These are phyloP conservation scores for Aspergillus alliaceus DNA, from an alignment of 2,329 filamentous ascomycete species.

Conservation along the genomic window DNA sequence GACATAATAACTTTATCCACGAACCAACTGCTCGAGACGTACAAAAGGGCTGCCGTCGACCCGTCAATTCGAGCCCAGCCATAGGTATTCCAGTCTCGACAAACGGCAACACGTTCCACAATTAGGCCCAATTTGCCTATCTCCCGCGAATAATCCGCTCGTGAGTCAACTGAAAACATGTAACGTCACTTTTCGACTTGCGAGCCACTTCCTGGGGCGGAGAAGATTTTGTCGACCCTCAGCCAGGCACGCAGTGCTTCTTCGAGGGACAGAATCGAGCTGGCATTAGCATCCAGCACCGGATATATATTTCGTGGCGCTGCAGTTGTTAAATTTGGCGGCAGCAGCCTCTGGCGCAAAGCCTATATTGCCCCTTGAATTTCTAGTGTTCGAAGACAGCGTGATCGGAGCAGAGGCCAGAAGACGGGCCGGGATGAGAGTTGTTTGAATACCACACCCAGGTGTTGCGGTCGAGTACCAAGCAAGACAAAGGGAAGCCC, in stretches of 20 bases:
- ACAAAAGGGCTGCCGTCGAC: constrained; percentile 16
- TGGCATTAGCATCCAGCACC: constrained; percentile 27
- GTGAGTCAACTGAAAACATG: constrained; percentile 30
- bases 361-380: constrained; percentile 27
- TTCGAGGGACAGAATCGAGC: constrained; percentile 16
- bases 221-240: constrained; percentile 19
- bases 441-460: constrained; percentile 35
- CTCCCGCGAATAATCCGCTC: constrained; percentile 30
- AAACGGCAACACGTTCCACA: constrained; percentile 29
- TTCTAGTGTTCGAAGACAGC: constrained; percentile 38
- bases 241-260: constrained; percentile 12
- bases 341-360: neutral
- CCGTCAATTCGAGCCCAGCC: constrained; percentile 18
- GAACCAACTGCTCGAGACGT: constrained; percentile 20
- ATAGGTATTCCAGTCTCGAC: constrained; percentile 26
- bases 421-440: constrained; percentile 36
- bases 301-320: constrained; percentile 27
- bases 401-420: constrained; percentile 32
- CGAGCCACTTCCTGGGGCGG: constrained; percentile 21
- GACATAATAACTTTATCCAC: constrained; percentile 28
- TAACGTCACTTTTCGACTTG: constrained; percentile 27
- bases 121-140: constrained; percentile 33
- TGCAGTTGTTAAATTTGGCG: constrained; percentile 23
- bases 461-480: constrained; percentile 36
- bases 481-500: constrained; percentile 18